Conservation (phyloP, 2,329 filamentous ascomycete genomes). For the Fonsecaea erecta region DNA sequence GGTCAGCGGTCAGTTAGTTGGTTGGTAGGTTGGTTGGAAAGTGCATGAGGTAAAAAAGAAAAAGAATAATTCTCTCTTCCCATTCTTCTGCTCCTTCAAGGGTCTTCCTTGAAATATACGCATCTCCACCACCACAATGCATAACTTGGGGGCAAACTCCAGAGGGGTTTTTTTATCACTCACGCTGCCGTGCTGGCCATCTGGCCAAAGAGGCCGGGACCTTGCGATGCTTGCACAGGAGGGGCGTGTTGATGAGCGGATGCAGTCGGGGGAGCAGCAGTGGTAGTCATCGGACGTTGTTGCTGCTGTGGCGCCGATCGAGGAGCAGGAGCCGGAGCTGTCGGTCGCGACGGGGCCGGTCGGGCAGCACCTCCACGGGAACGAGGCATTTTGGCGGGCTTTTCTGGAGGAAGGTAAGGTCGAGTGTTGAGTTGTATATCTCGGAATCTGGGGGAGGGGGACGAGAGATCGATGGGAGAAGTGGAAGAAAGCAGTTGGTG, state of each 20-base stretch:
- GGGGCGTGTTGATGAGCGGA: conserved; percentile 56
- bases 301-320: conserved; percentile 45
- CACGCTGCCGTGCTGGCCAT: conserved; percentile 98
- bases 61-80: conserved; percentile 19
- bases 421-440: too few relatives aligned
- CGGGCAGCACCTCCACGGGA: conserved; percentile 62
- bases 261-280: conserved; percentile 54
- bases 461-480: background rate
- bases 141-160: conserved; percentile 4
- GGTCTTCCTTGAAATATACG: background rate
- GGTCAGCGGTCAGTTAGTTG: background rate
- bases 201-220: conserved; percentile 88
- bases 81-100: background rate
- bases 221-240: conserved; percentile 57
- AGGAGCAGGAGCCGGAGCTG: conserved; percentile 52
- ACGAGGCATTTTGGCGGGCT: conserved; percentile 69
- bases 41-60: too few relatives aligned
- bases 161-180: conserved; percentile 57
- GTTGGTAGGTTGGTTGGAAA: too few relatives aligned
- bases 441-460: background rate
- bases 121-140: background rate
- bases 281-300: conserved; percentile 57
- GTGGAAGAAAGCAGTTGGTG: background rate
- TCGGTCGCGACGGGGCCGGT: conserved; percentile 69
- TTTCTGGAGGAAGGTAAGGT: too few relatives aligned